phyloP scores from a whole-genome alignment of 306 rosid genomes.

The Lathyrus aphaca region DNA sequence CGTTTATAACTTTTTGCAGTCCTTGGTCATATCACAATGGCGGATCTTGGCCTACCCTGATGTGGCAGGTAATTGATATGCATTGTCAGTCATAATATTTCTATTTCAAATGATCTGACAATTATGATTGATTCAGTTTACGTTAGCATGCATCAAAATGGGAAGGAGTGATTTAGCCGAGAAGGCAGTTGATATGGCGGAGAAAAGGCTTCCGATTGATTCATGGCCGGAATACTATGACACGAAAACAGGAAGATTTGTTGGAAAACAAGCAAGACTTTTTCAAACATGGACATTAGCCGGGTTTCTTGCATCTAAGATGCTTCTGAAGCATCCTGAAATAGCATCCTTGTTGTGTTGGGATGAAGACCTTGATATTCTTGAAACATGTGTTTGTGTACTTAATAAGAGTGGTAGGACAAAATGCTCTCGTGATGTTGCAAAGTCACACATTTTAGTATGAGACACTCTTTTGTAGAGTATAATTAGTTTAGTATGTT shows the following conservation, averaged over 20 bases:
- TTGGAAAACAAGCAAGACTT: conserved; percentile 85
- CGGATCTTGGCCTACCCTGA: conserved; percentile 98
- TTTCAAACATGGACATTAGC: conserved; percentile 96
- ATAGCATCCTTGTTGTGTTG: conserved; percentile 68
- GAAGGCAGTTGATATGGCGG: conserved; percentile 77
- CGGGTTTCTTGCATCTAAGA: conserved; percentile 87
- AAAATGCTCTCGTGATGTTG: conserved; percentile 82
- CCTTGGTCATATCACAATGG: conserved; percentile 99
- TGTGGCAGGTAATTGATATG: conserved; percentile 75
- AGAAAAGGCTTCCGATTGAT: conserved; percentile 70
- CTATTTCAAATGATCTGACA: not conserved
- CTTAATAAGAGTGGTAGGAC: conserved; percentile 80
- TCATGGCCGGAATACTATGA: conserved; percentile 97
- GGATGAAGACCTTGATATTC: conserved; percentile 92
- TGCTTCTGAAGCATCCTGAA: conserved; percentile 87
- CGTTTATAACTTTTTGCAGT: conserved; percentile 49
- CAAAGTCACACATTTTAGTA: conserved; percentile 82
- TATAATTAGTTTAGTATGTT: conserved; percentile 30
- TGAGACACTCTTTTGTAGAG: conserved; percentile 42
- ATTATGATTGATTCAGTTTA: conserved; percentile 57
- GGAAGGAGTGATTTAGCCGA: conserved; percentile 70
- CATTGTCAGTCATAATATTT: not conserved
- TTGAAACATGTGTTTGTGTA: conserved; percentile 81
- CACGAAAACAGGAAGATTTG: conserved; percentile 75
- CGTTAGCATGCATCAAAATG: conserved; percentile 96